Percentiles rank a stretch among this genome's conserved stretches.
These are phyloP conservation scores for Cyberlindnera euphorbiae DNA, from an alignment of 805 yeast species.

Conservation along the genomic window DNA sequence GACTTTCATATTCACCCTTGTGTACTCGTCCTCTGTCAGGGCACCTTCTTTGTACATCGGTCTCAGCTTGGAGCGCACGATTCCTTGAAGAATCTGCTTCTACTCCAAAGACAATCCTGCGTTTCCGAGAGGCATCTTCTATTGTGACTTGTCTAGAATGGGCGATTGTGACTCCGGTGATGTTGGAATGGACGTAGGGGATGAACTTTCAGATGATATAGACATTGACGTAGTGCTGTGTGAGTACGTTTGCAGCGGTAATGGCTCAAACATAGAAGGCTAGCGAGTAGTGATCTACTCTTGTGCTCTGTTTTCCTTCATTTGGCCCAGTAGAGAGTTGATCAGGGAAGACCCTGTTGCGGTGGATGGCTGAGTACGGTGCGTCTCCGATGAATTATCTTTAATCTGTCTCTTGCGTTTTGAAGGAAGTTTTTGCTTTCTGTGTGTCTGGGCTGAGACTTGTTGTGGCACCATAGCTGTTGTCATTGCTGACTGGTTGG, in stretches of 20 bases:
- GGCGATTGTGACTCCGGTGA: conserved; percentile 14
- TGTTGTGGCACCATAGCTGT: not conserved
- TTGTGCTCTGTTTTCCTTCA: conserved; percentile 17
- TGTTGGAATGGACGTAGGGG: conserved; percentile 8
- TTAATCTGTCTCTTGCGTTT: conserved; percentile 6
- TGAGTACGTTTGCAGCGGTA: too few species aligned
- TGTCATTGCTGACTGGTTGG: not conserved
- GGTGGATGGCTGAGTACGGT: not conserved
- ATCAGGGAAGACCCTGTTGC: conserved; percentile 14
- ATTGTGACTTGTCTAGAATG: conserved; percentile 7
- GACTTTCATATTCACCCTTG: conserved; percentile 55
- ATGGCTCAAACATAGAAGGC: too few species aligned
- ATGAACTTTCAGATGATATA: conserved; percentile 5
- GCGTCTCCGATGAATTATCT: not conserved
- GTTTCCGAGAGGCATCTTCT: conserved; percentile 9
- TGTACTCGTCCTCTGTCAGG: conserved; percentile 41
- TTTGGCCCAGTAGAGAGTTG: conserved; percentile 16
- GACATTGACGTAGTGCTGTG: conserved; percentile 2
- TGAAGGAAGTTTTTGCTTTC: conserved; percentile 21
- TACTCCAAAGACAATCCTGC: conserved; percentile 32
- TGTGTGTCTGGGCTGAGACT: not conserved
- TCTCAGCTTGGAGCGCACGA: conserved; percentile 49
- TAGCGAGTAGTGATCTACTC: conserved; percentile 1
- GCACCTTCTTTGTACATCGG: conserved; percentile 39
- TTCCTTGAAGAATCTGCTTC: conserved; percentile 51